Evolutionary conservation across 1,284 basidiomycete species (phyloP).

Genomic region (Microbotryomycetes sp.): DNA sequence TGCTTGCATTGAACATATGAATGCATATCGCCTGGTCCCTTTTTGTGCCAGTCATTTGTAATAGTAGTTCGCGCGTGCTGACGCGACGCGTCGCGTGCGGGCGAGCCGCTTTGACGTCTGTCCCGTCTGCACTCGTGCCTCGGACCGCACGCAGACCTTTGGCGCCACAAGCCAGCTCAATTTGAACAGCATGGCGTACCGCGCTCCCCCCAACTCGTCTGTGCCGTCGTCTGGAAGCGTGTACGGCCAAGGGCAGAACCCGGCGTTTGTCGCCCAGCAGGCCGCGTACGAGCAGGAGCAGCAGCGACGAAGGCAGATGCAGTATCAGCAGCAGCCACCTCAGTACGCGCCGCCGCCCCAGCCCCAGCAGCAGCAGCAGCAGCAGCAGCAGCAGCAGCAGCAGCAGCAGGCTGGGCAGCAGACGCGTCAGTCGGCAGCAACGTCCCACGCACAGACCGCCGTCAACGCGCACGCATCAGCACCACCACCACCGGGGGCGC

Average conservation of each 20-base stretch:
- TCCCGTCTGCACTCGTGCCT: no score
- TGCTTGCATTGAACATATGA: no score
- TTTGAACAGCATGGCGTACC: neutral
- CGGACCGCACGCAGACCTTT: no score
- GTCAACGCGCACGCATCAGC: conserved; percentile 2
- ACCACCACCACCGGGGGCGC: conserved; percentile 8
- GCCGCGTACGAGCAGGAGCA: neutral
- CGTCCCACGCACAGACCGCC: neutral
- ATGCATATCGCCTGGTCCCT: no score
- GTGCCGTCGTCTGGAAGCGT: neutral
- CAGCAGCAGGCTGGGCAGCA: no score
- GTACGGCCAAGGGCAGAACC: conserved; percentile 22
- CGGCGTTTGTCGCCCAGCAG: conserved; percentile 21
- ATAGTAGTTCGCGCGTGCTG: no score
- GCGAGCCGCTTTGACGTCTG: neutral
- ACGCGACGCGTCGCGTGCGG: neutral
- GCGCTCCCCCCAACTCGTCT: neutral
- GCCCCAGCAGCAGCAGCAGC: conserved; percentile 6
- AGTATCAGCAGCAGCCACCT: conserved; percentile 4
- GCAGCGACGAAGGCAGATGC: conserved; percentile 2
- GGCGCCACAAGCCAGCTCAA: neutral
- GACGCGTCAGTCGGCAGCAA: no score
- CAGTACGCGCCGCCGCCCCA: neutral
- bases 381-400: conserved; percentile 7
- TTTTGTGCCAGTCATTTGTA: no score